These are phyloP conservation scores for Heritiera fomes DNA, from an alignment of 345 rosid genomes.

Conservation along the genomic window DNA sequence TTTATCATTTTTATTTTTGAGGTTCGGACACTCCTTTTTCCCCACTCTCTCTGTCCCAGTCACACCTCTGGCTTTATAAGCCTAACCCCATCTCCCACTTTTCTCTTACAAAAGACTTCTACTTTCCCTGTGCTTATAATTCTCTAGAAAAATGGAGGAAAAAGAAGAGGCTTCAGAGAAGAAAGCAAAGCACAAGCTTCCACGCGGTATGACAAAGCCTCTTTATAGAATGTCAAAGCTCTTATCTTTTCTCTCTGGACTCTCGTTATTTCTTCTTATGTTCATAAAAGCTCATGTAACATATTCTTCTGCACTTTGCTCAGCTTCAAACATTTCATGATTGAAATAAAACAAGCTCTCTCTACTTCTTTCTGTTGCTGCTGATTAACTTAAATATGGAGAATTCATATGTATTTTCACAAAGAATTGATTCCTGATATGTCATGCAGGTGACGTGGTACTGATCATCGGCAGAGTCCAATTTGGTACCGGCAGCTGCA, in stretches of 20 bases:
- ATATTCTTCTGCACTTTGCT: neutral
- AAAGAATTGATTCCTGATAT: neutral
- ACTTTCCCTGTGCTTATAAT: slow-evolving; percentile 9
- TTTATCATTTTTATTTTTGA: slow-evolving; percentile 33
- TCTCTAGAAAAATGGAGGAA: slow-evolving; percentile 31
- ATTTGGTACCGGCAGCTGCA: slow-evolving; percentile 14
- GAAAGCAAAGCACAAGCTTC: slow-evolving; percentile 38
- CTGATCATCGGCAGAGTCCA: slow-evolving; percentile 11
- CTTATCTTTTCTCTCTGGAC: neutral
- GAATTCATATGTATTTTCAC: neutral
- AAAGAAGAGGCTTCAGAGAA: slow-evolving; percentile 36
- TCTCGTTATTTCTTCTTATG: neutral
- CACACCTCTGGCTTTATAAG: slow-evolving; percentile 24
- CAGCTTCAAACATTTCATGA: neutral
- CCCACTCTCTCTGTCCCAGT: neutral
- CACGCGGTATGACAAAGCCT: slow-evolving; percentile 40
- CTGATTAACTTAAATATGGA: neutral
- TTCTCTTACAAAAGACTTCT: neutral
- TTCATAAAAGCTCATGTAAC: neutral
- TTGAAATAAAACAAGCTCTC: neutral
- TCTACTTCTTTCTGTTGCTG: neutral
- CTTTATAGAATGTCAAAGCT: slow-evolving; percentile 17
- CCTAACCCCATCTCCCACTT: slow-evolving; percentile 11
- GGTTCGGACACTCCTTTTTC: slow-evolving; percentile 29
- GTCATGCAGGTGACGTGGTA: slow-evolving; percentile 24